A percentile compares a stretch with the other conserved stretches of the same genome.
Conservation (phyloP, 805 yeast species). For the Spencermartinsiella europaea region DNA sequence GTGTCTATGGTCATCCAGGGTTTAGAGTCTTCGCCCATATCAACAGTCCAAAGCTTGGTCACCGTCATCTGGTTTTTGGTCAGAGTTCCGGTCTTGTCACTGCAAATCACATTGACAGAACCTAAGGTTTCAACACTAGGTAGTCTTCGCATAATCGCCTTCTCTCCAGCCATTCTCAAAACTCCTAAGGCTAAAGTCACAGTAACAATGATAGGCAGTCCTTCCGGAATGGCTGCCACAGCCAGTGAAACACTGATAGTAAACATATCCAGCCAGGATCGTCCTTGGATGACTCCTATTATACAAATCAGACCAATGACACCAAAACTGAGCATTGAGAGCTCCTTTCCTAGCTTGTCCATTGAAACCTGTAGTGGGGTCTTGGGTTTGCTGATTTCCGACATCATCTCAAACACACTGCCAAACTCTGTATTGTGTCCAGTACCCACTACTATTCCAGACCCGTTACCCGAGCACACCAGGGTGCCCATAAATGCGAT, state of each 20-base stretch:
- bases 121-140: constrained; percentile 96
- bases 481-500: constrained; percentile 97
- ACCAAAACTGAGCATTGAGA: constrained; percentile 76
- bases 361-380: constrained; percentile 93
- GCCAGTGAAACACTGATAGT: constrained; percentile 96
- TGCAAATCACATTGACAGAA: constrained; percentile 87
- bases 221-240: constrained; percentile 99
- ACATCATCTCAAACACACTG: constrained; percentile 91
- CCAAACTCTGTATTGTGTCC: constrained; percentile 91
- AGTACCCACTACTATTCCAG: constrained; percentile 90
- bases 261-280: constrained; percentile 96
- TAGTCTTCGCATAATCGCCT: constrained; percentile 88
- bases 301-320: constrained; percentile 90
- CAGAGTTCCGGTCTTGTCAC: constrained; percentile 87
- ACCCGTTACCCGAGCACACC: constrained; percentile 92
- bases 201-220: constrained; percentile 95
- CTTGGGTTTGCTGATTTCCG: constrained; percentile 91
- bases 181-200: constrained; percentile 96
- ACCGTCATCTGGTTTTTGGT: constrained; percentile 92
- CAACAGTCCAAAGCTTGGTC: constrained; percentile 74
- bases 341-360: constrained; percentile 92
- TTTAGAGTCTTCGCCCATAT: constrained; percentile 28
- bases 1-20: constrained; percentile 17
- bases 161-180: constrained; percentile 88
- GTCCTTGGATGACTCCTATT: constrained; percentile 86